A percentile compares a stretch with the other conserved stretches of the same genome.
phyloP scores from a whole-genome alignment of 108 stramenopile genomes.

The Asterionellopsis glacialis region DNA sequence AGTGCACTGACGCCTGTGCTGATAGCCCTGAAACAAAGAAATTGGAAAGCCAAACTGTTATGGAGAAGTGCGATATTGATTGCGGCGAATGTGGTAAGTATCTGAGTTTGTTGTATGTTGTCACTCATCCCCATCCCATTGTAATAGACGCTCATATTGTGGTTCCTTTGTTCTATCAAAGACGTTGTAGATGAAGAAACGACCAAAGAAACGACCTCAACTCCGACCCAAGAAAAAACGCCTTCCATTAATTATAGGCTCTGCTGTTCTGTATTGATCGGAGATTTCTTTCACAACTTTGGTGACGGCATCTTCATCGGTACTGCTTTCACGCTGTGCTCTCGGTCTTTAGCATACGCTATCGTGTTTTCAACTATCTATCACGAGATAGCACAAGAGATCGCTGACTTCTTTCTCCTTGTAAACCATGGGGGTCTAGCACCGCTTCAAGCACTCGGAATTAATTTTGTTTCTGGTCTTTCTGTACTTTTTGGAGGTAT shows the following conservation, averaged over 20 bases:
- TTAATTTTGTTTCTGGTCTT: slow-evolving; percentile 69
- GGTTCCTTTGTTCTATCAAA: too few species aligned
- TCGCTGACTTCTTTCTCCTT: slow-evolving; percentile 77
- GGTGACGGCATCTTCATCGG: slow-evolving; percentile 83
- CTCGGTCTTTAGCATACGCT: slow-evolving; percentile 27
- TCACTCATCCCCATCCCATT: too few species aligned
- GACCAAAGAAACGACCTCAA: too few species aligned
- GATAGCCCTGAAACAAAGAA: neutral
- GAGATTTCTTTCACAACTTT: slow-evolving; percentile 78
- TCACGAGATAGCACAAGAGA: slow-evolving; percentile 84
- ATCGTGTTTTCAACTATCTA: slow-evolving; percentile 56
- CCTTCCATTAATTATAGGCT: slow-evolving; percentile 28
- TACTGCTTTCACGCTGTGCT: slow-evolving; percentile 61
- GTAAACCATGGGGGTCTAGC: slow-evolving; percentile 53
- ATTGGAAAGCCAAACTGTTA: neutral
- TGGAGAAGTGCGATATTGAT: slow-evolving; percentile 2
- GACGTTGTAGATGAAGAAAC: too few species aligned
- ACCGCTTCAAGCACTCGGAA: slow-evolving; percentile 29
- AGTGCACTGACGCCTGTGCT: slow-evolving; percentile 7
- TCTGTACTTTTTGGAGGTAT: slow-evolving; percentile 62
- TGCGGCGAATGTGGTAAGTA: neutral
- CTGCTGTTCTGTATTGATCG: slow-evolving; percentile 42
- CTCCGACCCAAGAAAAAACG: too few species aligned
- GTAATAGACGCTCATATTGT: too few species aligned
- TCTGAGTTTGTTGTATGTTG: neutral